A percentile compares a stretch with the other conserved stretches of the same genome.
Conservation (phyloP, 1,284 basidiomycete genomes). For the Leccinum fallax region DNA sequence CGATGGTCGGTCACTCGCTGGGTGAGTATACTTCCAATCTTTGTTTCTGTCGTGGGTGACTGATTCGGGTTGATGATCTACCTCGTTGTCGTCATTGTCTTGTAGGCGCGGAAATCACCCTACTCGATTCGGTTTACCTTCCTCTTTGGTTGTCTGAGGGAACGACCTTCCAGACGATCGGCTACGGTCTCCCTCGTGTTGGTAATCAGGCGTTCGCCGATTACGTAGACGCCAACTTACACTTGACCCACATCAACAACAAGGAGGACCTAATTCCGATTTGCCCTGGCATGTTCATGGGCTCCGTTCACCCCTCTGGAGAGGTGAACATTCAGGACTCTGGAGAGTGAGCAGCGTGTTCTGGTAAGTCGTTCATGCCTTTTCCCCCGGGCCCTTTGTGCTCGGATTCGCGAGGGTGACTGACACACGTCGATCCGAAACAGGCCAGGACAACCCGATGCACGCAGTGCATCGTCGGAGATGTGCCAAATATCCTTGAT, state of each 20-base stretch:
- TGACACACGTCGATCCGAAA: conserved; percentile 44
- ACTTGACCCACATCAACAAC: conserved; percentile 56
- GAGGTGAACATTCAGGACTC: conserved; percentile 59
- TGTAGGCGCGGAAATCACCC: conserved; percentile 51
- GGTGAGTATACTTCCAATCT: conserved; percentile 34
- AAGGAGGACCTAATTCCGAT: conserved; percentile 52
- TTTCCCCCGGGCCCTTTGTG: conserved; percentile 11
- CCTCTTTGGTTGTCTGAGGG: conserved; percentile 39
- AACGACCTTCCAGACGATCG: conserved; percentile 39
- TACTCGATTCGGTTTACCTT: conserved; percentile 50
- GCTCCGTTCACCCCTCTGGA: conserved; percentile 56
- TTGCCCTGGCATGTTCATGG: conserved; percentile 52
- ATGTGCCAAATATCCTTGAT: conserved; percentile 54
- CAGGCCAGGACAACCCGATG: conserved; percentile 62
- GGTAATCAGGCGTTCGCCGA: conserved; percentile 66
- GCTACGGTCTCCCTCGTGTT: conserved; percentile 65
- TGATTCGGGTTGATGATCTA: not conserved
- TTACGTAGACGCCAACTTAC: conserved; percentile 52
- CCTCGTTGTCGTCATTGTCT: not conserved
- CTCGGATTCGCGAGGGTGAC: conserved; percentile 60
- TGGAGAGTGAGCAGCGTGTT: conserved; percentile 49
- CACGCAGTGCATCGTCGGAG: conserved; percentile 54
- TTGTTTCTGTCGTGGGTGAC: not conserved
- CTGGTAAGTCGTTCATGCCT: conserved; percentile 35
- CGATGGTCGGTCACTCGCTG: conserved; percentile 59